These are phyloP conservation scores for Excoecaria agallocha DNA, from an alignment of 345 rosid species.

Conservation along the genomic window DNA sequence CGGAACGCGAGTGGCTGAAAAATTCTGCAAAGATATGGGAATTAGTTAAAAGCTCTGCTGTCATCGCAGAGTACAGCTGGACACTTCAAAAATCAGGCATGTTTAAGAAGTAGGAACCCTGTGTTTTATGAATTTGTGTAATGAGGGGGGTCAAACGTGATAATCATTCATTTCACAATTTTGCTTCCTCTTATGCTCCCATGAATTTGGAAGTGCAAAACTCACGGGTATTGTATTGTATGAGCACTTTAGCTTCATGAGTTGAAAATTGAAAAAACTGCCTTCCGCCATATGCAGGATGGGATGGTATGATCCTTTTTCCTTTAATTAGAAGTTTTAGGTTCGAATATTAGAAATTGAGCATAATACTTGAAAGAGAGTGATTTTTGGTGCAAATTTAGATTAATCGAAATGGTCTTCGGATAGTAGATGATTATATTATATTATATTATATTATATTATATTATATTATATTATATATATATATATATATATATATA, in stretches of 20 bases:
- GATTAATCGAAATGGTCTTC: too few relatives aligned
- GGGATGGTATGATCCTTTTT: too few relatives aligned
- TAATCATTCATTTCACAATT: not conserved
- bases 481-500: too few relatives aligned
- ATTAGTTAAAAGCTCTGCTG: slow-evolving; percentile 57
- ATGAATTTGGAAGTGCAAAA: not conserved
- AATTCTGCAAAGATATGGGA: slow-evolving; percentile 86
- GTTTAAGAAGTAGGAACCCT: slow-evolving; percentile 50
- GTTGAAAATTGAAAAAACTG: too few relatives aligned
- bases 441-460: too few relatives aligned
- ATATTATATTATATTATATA: too few relatives aligned
- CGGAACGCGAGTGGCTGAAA: slow-evolving; percentile 86
- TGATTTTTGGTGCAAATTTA: too few relatives aligned
- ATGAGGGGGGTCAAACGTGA: not conserved
- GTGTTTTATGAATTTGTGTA: not conserved
- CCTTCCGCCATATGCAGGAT: too few relatives aligned
- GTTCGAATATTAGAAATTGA: too few relatives aligned
- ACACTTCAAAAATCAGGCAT: slow-evolving; percentile 55
- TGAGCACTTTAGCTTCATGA: not conserved
- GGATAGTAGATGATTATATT: too few relatives aligned
- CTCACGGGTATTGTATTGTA: not conserved
- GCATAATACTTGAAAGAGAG: too few relatives aligned
- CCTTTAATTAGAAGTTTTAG: too few relatives aligned
- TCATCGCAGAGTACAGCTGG: slow-evolving; percentile 57
- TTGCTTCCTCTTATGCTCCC: not conserved